Percentiles rank a stretch among this genome's conserved stretches.
phyloP scores from a whole-genome alignment of 371 early-diverging fungal species.

The Chytridium lagenaria region DNA sequence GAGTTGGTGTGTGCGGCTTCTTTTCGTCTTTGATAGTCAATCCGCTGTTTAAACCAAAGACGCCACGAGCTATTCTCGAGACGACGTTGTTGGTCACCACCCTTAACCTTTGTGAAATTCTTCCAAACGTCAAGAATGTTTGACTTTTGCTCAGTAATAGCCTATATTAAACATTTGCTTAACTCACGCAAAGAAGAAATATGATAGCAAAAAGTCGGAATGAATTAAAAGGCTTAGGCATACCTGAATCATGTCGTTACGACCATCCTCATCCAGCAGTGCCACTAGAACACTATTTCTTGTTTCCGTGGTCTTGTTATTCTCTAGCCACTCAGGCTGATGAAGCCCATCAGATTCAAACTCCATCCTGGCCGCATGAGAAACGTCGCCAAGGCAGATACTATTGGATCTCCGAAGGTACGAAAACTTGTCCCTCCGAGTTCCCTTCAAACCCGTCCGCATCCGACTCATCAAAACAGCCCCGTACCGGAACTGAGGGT shows the following conservation, averaged over 20 bases:
- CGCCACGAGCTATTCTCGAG: constrained; percentile 53
- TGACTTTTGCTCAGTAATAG: constrained; percentile 9
- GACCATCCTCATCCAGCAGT: constrained; percentile 35
- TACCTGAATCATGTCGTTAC: constrained; percentile 43
- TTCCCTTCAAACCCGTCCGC: constrained; percentile 28
- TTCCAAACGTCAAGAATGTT: constrained; percentile 51
- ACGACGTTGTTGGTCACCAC: constrained; percentile 32
- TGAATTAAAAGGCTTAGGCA: background rate
- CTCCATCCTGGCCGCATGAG: constrained; percentile 6
- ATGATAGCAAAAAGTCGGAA: constrained; percentile 23
- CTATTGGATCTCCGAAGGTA: constrained; percentile 33
- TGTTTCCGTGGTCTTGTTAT: constrained; percentile 24
- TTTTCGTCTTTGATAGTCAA: constrained; percentile 9
- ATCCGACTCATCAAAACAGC: constrained; percentile 45
- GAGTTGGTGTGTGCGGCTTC: background rate
- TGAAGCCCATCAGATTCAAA: constrained; percentile 10
- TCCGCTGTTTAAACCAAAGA: constrained; percentile 51
- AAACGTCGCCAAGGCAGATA: constrained; percentile 38
- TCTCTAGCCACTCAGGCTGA: constrained; percentile 7
- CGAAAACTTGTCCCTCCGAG: constrained; percentile 2
- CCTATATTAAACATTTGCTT: background rate
- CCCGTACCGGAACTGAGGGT: constrained; percentile 51
- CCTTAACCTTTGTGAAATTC: constrained; percentile 40
- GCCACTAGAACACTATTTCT: constrained; percentile 45
- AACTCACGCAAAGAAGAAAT: background rate